Conservation (phyloP, 257 asterid genomes). For the Phtheirospermum japonicum region DNA sequence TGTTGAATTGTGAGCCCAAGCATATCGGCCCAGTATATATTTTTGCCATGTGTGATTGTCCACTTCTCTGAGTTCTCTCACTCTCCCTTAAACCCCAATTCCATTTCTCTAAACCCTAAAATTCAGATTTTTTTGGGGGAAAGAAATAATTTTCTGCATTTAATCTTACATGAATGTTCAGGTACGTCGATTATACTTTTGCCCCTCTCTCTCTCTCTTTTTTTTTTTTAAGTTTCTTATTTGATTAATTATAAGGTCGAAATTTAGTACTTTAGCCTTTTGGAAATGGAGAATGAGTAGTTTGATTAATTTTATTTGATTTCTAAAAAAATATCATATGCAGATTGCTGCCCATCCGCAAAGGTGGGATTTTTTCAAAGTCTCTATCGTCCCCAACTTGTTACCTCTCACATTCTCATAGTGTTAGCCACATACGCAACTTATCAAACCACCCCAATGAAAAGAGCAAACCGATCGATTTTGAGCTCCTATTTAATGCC, state of each 20-base stretch:
- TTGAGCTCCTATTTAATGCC: conserved; percentile 52
- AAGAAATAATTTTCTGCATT: conserved; percentile 1
- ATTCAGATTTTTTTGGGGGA: neutral
- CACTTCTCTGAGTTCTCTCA: too few species aligned
- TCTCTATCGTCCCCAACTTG: conserved; percentile 17
- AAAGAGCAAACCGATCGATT: conserved; percentile 36
- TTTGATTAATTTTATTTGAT: neutral
- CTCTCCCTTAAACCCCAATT: neutral
- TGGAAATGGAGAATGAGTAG: too few species aligned
- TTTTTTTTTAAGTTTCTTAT: neutral
- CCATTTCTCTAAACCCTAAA: conserved; percentile 10
- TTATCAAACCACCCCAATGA: conserved; percentile 31
- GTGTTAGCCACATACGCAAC: conserved; percentile 33
- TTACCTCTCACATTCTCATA: conserved; percentile 24
- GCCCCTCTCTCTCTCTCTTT: neutral
- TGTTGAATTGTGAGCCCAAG: too few species aligned
- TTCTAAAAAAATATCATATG: neutral
- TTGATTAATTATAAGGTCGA: neutral
- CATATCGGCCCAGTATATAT: too few species aligned
- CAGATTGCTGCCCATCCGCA: conserved; percentile 44
- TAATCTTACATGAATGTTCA: conserved; percentile 28
- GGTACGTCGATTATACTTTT: conserved; percentile 19
- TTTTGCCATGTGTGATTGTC: too few species aligned
- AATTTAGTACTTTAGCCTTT: neutral
- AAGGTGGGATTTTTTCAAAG: conserved; percentile 36